phyloP scores from a whole-genome alignment of 306 rosid species.

The Pyrus bretschneideri region DNA sequence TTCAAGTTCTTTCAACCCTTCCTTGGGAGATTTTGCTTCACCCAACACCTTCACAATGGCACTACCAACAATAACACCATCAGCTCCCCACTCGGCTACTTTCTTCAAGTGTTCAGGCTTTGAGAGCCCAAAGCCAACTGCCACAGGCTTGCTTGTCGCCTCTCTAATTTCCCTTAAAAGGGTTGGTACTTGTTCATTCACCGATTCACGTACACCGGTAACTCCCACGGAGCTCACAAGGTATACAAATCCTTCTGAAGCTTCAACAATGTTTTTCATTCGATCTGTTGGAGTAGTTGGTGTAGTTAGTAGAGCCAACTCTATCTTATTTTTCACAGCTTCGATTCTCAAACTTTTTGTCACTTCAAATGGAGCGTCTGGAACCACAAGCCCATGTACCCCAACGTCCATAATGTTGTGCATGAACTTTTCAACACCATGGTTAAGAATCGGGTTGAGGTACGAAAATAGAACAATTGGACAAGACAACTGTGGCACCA shows the following conservation, averaged over 20 bases:
- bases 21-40: constrained; percentile 64
- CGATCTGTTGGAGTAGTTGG: constrained; percentile 63
- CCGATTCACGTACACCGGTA: constrained; percentile 71
- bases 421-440: constrained; percentile 65
- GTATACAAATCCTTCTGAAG: constrained; percentile 72
- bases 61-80: constrained; percentile 88
- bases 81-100: constrained; percentile 88
- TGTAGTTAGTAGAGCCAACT: constrained; percentile 77
- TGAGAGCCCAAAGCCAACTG: constrained; percentile 89
- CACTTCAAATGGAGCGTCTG: constrained; percentile 82
- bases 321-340: constrained; percentile 58
- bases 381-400: constrained; percentile 79
- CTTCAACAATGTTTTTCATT: constrained; percentile 76
- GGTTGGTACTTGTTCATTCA: constrained; percentile 44
- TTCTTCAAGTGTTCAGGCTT: constrained; percentile 77
- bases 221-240: constrained; percentile 84
- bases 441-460: constrained; percentile 74
- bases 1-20: constrained; percentile 71
- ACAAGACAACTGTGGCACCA: constrained; percentile 66
- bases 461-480: constrained; percentile 72
- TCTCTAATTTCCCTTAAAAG: constrained; percentile 63
- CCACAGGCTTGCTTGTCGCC: constrained; percentile 74
- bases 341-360: constrained; percentile 55
- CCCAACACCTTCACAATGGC: constrained; percentile 78
- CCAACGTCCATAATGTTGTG: constrained; percentile 48